Percentiles rank a stretch among this genome's conserved stretches.
Conservation (phyloP, 2,329 filamentous ascomycete species). For the Trichoderma sp. region DNA sequence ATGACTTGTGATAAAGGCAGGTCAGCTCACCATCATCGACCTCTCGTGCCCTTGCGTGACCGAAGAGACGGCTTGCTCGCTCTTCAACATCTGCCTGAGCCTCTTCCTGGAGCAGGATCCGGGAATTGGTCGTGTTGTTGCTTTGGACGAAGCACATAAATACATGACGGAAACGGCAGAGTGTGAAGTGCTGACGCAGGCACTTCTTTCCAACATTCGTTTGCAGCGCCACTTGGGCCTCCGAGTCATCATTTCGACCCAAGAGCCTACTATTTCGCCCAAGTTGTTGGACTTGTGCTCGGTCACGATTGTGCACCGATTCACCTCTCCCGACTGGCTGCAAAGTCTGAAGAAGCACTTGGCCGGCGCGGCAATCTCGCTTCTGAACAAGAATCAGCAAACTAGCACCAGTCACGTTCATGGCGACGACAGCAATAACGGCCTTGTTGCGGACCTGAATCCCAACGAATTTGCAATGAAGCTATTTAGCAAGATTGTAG, state of each 20-base stretch:
- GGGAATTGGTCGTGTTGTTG: slow-evolving; percentile 59
- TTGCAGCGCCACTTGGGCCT: slow-evolving; percentile 70
- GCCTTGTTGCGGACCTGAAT: neutral
- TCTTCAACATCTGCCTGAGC: slow-evolving; percentile 72
- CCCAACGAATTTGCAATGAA: slow-evolving; percentile 27
- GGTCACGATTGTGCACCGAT: slow-evolving; percentile 71
- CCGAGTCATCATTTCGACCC: slow-evolving; percentile 71
- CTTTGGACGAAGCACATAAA: slow-evolving; percentile 78
- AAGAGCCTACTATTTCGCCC: slow-evolving; percentile 73
- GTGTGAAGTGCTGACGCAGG: slow-evolving; percentile 60
- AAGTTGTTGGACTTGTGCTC: slow-evolving; percentile 71
- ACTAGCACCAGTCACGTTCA: neutral
- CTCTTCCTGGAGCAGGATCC: slow-evolving; percentile 60
- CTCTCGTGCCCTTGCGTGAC: slow-evolving; percentile 73
- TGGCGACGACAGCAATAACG: neutral
- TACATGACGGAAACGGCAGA: slow-evolving; percentile 62
- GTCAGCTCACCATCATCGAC: slow-evolving; percentile 56
- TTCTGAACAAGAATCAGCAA: neutral
- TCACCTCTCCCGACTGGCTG: slow-evolving; percentile 67
- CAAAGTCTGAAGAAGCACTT: slow-evolving; percentile 47
- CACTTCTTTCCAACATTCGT: slow-evolving; percentile 64
- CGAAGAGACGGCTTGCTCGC: slow-evolving; percentile 63
- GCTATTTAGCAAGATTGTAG: slow-evolving; percentile 47
- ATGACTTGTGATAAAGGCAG: slow-evolving; percentile 27
- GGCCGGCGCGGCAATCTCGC: slow-evolving; percentile 36